These are phyloP conservation scores for Planoprotostelium fungivorum DNA, from an alignment of 78 protist genomes.

Conservation along the genomic window DNA sequence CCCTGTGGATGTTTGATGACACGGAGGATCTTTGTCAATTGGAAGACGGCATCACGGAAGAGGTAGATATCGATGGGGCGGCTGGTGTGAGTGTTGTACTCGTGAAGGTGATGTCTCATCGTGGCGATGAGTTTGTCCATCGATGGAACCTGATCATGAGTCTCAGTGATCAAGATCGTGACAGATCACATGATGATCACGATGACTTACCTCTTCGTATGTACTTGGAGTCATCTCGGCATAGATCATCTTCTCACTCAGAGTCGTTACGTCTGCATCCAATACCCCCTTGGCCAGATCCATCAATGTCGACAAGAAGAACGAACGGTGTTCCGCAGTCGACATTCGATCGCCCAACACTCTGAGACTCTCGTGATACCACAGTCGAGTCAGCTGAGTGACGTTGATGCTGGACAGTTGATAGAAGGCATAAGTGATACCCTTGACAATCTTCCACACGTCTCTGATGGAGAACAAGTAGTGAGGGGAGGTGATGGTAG, in stretches of 20 bases:
- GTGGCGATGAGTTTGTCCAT: neutral
- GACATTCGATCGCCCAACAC: neutral
- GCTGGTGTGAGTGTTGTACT: constrained; percentile 6
- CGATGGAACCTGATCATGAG: neutral
- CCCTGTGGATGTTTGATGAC: constrained; percentile 61
- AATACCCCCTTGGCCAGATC: neutral
- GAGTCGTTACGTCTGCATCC: neutral
- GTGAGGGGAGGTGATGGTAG: neutral
- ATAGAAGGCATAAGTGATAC: neutral
- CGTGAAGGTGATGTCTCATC: neutral
- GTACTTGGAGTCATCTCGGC: neutral
- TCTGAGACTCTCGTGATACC: neutral
- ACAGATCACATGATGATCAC: neutral
- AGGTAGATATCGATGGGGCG: constrained; percentile 58
- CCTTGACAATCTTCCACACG: neutral
- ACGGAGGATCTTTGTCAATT: constrained; percentile 69
- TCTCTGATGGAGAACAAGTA: neutral
- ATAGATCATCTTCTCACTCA: neutral
- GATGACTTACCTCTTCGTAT: neutral
- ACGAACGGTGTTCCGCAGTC: too few species aligned
- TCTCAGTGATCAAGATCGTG: too few species aligned
- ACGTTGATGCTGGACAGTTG: neutral
- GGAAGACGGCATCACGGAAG: constrained; percentile 71
- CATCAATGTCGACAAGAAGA: too few species aligned
- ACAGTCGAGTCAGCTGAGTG: neutral